phyloP scores from a whole-genome alignment of 441 rosid species.

The Pelargonium australe region DNA sequence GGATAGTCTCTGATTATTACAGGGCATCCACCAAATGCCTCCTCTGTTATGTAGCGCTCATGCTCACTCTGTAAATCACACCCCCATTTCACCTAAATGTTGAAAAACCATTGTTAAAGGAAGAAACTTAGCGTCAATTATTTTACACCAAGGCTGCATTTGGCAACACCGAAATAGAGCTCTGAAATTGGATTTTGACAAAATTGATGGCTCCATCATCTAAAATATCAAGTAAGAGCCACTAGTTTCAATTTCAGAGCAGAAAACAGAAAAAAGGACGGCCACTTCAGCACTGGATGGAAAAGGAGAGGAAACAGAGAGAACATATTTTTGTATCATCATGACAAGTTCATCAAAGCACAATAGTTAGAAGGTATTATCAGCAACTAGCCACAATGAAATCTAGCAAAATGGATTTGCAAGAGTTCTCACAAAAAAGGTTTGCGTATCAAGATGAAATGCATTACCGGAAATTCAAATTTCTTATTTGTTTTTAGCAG shows the following conservation, averaged over 20 bases:
- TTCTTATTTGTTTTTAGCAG: constrained; percentile 72
- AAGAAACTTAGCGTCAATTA: constrained; percentile 5
- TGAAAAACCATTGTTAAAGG: constrained; percentile 7
- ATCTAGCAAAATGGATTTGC: not conserved
- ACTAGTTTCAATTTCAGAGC: not conserved
- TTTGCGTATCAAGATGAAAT: constrained; percentile 7
- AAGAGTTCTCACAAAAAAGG: not conserved
- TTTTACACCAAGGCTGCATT: not conserved
- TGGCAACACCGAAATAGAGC: not conserved
- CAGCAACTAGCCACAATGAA: not conserved
- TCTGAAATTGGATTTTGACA: not conserved
- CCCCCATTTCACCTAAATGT: constrained; percentile 82
- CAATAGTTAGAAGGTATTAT: not conserved
- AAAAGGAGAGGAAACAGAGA: not conserved
- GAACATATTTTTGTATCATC: not conserved
- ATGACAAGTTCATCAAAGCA: not conserved
- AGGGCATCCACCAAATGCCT: constrained; percentile 75
- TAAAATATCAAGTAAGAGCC: not conserved
- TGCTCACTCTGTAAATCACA: constrained; percentile 96
- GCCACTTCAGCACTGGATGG: not conserved
- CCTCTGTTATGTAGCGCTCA: constrained; percentile 91
- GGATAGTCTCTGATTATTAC: constrained; percentile 91
- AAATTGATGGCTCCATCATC: not conserved
- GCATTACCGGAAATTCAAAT: constrained; percentile 79
- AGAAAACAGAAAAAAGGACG: not conserved